Evolutionary conservation across 73 alveolate genomes (phyloP).

Genomic region (Uronychia setigera): DNA sequence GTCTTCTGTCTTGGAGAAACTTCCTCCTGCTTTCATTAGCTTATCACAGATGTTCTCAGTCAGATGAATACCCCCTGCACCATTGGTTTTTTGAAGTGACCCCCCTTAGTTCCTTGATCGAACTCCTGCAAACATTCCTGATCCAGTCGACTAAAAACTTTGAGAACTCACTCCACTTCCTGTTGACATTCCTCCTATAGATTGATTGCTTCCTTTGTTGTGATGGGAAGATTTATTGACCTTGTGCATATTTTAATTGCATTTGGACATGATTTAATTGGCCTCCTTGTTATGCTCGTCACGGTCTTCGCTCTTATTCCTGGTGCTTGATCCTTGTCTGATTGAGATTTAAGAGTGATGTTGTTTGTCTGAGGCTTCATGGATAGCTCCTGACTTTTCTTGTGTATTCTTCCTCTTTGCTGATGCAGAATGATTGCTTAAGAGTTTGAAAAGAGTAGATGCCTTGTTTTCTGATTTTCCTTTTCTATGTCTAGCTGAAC

Average conservation of each 20-base stretch:
- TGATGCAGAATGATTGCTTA: neutral
- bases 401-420: neutral
- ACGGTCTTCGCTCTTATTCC: neutral
- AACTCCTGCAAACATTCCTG: neutral
- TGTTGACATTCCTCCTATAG: no score
- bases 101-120: neutral
- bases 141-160: neutral
- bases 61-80: slow-evolving; percentile 2
- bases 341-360: neutral
- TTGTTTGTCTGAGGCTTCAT: neutral
- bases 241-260: no score
- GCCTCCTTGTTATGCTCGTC: neutral
- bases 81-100: neutral
- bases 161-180: neutral
- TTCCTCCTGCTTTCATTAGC: neutral
- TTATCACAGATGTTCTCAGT: neutral
- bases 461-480: neutral
- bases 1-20: neutral
- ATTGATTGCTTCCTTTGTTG: no score
- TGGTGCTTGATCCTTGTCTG: neutral
- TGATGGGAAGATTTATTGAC: no score
- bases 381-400: neutral
- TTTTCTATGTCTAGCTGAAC: neutral
- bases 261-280: neutral
- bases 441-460: neutral